phyloP scores from a whole-genome alignment of 768 basidiomycete species.

The Boletus vinaceobasis region DNA sequence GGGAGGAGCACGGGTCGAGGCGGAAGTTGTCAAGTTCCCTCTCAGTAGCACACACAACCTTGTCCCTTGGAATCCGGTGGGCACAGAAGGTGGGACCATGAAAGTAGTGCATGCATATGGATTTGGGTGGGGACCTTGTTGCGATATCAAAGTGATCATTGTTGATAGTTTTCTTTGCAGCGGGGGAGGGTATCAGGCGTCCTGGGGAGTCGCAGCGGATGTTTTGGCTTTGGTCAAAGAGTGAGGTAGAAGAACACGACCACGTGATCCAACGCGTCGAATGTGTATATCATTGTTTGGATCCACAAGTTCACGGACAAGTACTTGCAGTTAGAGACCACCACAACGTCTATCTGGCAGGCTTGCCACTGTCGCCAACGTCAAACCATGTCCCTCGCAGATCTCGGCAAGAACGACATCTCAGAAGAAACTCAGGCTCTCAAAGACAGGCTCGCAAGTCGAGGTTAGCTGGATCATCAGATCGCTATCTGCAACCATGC shows the following conservation, averaged over 20 bases:
- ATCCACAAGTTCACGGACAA: conserved; percentile 5
- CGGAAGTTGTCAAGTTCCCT: conserved; percentile 39
- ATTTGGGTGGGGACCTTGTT: conserved; percentile 41
- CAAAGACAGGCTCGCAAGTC: conserved; percentile 36
- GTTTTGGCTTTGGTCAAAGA: conserved; percentile 30
- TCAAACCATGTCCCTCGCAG: conserved; percentile 35
- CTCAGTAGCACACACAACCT: conserved; percentile 19
- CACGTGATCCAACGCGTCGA: conserved; percentile 33
- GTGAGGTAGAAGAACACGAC: conserved; percentile 17
- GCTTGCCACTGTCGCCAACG: conserved; percentile 15
- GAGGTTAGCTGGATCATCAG: conserved; percentile 27
- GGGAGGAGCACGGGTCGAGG: conserved; percentile 56
- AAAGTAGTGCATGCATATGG: conserved; percentile 58
- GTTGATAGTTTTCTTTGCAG: conserved; percentile 20
- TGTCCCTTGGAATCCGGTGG: conserved; percentile 16
- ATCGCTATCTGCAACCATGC: neutral
- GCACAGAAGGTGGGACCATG: conserved; percentile 22
- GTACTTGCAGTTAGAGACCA: neutral
- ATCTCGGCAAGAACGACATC: conserved; percentile 39
- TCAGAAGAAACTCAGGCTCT: conserved; percentile 36
- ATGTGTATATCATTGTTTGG: conserved; percentile 28
- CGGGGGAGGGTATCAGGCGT: conserved; percentile 38
- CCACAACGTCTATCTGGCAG: conserved; percentile 10
- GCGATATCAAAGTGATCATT: neutral
- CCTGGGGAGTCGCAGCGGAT: conserved; percentile 44